Conservation (phyloP, 495 filamentous ascomycete genomes). For the Hyaloscypha finlandica region DNA sequence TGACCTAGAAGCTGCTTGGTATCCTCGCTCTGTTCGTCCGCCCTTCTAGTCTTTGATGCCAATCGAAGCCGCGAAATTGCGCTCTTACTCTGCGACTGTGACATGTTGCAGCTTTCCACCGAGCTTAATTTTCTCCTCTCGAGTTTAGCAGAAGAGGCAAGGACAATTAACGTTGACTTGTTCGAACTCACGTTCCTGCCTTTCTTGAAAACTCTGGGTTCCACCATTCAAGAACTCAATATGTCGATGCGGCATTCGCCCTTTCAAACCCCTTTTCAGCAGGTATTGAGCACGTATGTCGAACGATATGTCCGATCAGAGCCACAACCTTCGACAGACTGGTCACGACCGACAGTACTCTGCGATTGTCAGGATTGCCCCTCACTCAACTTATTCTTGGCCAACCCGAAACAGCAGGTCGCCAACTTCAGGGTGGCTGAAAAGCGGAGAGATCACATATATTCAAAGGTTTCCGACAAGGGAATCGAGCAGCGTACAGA, state of each 20-base stretch:
- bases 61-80: not conserved
- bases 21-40: not conserved
- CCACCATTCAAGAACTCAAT: not conserved
- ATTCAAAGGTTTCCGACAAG: not conserved
- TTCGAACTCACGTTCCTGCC: slow-evolving; percentile 13
- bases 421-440: not conserved
- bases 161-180: not conserved
- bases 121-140: not conserved
- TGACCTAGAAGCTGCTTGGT: not conserved
- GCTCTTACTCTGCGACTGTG: not conserved
- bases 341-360: not conserved
- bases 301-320: slow-evolving; percentile 7
- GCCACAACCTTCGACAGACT: not conserved
- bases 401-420: not conserved
- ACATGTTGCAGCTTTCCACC: not conserved
- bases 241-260: not conserved
- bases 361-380: slow-evolving; percentile 18
- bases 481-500: not conserved
- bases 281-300: slow-evolving; percentile 6
- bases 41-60: not conserved
- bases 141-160: not conserved
- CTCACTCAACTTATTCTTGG: slow-evolving; percentile 19
- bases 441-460: not conserved
- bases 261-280: slow-evolving; percentile 3
- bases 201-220: slow-evolving; percentile 1